Base-by-base conservation (phyloP, 345 rosid genomes). In the Combretum micranthum region DNA sequence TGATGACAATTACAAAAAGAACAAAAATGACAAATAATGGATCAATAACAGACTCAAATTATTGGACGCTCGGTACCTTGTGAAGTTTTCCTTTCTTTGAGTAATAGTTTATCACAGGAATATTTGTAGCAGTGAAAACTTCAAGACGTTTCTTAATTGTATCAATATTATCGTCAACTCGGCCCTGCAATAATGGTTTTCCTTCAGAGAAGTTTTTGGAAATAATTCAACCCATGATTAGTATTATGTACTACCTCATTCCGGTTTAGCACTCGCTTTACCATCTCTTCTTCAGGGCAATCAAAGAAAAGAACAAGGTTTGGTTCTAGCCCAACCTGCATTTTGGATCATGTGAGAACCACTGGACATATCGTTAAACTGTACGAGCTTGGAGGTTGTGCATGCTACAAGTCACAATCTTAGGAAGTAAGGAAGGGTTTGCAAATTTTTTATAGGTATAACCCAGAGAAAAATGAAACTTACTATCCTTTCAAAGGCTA, bases 221-320 rank as follows among this genome's bases (percentile, higher is more conserved):
- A 32, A 32, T 32, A 32, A 32, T 4, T 32, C 39, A 32, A 32
- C 39, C 39, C 39, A 32, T 32, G 9, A 32, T 13, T 18, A 64
- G 17, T 32, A 22, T 26, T 32, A 32, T 32, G 9, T 32, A 55
- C 64, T 53, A 85, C 96, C 92, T 91, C 75, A 66, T 85, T 83
- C 60, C 90, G 91, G 54, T 66, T 79, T 68, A 85, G 67, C 61
- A 83, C 87, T 0, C 95, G 82, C 63, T 68, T 75, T 65, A 75
- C 85, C 96, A 88, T 83, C 76, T 74, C 98, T 56, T 79, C 84
- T 57, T 80, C 80, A 0, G 86, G 84, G 64, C 91, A 83, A 67
- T 87, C 85, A 60, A 87, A 85, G 75, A 83, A 87, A 53, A 87
- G 73, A 26, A 85, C 95, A 42, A 70, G 53, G 26, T 78, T 73